Conservation (phyloP, 345 rosid species). For the Moricandia arvensis region DNA sequence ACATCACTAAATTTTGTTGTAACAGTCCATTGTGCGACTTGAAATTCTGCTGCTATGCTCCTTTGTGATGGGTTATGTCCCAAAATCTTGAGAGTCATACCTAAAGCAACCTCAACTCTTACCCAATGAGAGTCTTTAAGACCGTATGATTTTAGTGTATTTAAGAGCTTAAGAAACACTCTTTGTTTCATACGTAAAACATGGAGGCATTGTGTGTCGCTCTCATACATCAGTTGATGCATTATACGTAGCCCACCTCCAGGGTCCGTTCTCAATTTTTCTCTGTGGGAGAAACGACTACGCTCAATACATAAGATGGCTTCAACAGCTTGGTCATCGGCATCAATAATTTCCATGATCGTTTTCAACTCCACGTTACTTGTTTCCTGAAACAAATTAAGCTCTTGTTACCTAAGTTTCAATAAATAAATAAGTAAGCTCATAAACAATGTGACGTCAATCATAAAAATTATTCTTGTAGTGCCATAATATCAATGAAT, state of each 20-base stretch:
- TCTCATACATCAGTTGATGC: not conserved
- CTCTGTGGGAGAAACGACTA: not conserved
- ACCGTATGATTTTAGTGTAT: not conserved
- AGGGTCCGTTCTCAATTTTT: not conserved
- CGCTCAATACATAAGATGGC: not conserved
- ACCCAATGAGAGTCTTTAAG: not conserved
- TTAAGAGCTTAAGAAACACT: not conserved
- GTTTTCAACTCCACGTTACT: not conserved
- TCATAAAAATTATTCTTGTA: not conserved
- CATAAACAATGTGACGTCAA: too few relatives aligned
- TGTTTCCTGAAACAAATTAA: not conserved
- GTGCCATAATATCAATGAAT: not conserved
- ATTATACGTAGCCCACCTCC: not conserved
- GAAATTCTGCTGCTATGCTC: not conserved
- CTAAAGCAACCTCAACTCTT: not conserved
- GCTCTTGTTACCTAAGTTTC: not conserved
- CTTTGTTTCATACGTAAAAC: not conserved
- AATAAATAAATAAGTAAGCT: too few relatives aligned
- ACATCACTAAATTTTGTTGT: too few relatives aligned
- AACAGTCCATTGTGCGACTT: not conserved
- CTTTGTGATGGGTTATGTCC: not conserved
- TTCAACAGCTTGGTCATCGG: not conserved
- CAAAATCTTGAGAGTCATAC: not conserved
- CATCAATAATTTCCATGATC: not conserved
- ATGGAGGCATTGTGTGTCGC: not conserved